phyloP scores from a whole-genome alignment of 2,329 filamentous ascomycete species.

The Alternaria consortialis region DNA sequence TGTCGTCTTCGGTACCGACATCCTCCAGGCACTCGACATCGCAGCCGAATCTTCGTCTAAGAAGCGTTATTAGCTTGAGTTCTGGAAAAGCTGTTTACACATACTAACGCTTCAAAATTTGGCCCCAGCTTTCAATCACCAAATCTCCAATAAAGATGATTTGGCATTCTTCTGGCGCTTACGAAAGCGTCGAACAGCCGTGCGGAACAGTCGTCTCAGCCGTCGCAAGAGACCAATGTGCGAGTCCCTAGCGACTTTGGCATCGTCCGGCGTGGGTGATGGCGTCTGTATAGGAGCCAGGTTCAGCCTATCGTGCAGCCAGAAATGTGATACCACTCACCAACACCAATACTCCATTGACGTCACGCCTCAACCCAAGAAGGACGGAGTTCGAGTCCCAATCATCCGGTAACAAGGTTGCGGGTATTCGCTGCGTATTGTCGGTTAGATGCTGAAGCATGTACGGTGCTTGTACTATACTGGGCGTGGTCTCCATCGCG shows the following conservation, averaged over 20 bases:
- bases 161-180: slow-evolving; percentile 2
- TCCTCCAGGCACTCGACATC: slow-evolving; percentile 65
- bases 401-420: slow-evolving; percentile 26
- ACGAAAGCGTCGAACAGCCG: neutral
- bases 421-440: slow-evolving; percentile 23
- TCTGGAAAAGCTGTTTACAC: neutral
- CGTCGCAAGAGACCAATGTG: neutral
- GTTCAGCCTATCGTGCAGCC: neutral
- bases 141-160: neutral
- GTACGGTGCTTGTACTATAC: slow-evolving; percentile 12
- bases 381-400: slow-evolving; percentile 15
- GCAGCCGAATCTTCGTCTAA: slow-evolving; percentile 47
- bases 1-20: slow-evolving; percentile 68
- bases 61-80: slow-evolving; percentile 34
- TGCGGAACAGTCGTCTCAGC: neutral
- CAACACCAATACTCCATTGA: slow-evolving; percentile 19
- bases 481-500: neutral
- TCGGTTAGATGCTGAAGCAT: slow-evolving; percentile 29
- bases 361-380: slow-evolving; percentile 8
- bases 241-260: neutral
- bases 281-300: slow-evolving; percentile 1
- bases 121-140: neutral
- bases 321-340: slow-evolving; percentile 2
- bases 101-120: neutral
- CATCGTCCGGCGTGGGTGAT: neutral